These are phyloP conservation scores for Saturnispora hagleri DNA, from an alignment of 805 yeast genomes.

Conservation along the genomic window DNA sequence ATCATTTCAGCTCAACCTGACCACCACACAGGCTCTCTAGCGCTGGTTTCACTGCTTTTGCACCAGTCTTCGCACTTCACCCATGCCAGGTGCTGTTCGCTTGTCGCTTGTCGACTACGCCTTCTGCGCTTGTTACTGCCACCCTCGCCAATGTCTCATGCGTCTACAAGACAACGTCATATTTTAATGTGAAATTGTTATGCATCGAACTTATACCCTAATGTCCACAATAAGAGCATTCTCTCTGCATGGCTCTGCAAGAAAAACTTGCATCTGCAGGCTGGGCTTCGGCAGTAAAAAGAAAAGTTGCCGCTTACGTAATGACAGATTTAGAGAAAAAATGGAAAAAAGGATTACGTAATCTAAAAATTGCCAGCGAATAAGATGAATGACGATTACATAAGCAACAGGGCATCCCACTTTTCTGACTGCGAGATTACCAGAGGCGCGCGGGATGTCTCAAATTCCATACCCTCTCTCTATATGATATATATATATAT, in stretches of 20 bases:
- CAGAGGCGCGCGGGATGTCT: not conserved
- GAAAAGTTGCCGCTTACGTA: not conserved
- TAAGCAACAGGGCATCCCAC: not conserved
- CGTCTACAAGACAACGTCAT: not conserved
- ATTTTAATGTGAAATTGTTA: too few relatives aligned
- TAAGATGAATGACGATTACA: too few relatives aligned
- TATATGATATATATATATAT: too few relatives aligned
- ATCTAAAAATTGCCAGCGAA: too few relatives aligned
- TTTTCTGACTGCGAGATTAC: not conserved
- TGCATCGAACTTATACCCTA: not conserved
- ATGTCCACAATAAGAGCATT: not conserved
- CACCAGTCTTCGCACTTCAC: too few relatives aligned
- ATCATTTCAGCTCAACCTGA: not conserved
- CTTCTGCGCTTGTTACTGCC: not conserved
- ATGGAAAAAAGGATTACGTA: not conserved
- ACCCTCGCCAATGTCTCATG: not conserved
- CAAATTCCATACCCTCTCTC: not conserved
- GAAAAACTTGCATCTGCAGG: not conserved
- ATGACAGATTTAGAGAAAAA: too few relatives aligned
- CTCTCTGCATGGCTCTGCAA: not conserved
- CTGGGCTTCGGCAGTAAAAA: not conserved
- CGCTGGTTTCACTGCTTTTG: too few relatives aligned
- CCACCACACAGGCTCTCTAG: too few relatives aligned
- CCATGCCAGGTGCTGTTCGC: not conserved
- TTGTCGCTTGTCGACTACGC: not conserved